A percentile compares a stretch with the other conserved stretches of the same genome.
phyloP scores from a whole-genome alignment of 257 asterid species.

The Hygrophila difformis region DNA sequence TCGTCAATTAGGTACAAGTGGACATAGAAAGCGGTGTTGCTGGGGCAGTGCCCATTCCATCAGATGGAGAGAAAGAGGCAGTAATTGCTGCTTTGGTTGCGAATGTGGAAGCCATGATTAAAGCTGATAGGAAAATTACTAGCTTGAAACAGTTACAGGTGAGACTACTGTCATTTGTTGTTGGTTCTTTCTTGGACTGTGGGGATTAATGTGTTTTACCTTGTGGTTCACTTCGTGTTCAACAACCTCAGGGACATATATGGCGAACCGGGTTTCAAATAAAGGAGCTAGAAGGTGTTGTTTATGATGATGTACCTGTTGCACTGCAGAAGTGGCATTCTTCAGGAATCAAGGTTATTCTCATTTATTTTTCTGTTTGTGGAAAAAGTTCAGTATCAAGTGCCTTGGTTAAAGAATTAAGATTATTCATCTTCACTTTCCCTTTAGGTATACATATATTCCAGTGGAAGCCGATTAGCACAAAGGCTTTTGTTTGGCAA shows the following conservation, averaged over 20 bases:
- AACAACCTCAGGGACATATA: slow-evolving; percentile 76
- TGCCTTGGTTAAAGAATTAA: slow-evolving; percentile 68
- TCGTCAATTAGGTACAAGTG: slow-evolving; percentile 54
- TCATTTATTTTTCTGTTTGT: too few species aligned
- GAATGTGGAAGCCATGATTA: slow-evolving; percentile 86
- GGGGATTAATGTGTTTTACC: neutral
- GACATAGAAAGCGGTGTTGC: slow-evolving; percentile 57
- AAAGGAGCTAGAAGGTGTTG: slow-evolving; percentile 45
- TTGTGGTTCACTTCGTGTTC: too few species aligned
- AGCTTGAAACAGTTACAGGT: slow-evolving; percentile 90
- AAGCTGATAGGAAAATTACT: slow-evolving; percentile 91
- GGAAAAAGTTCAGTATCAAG: too few species aligned
- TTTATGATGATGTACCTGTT: slow-evolving; percentile 74
- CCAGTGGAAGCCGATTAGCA: slow-evolving; percentile 99
- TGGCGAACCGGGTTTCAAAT: slow-evolving; percentile 70
- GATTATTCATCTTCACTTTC: slow-evolving; percentile 24
- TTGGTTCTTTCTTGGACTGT: too few species aligned
- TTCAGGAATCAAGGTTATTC: slow-evolving; percentile 58
- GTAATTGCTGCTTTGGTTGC: slow-evolving; percentile 72
- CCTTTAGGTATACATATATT: slow-evolving; percentile 80
- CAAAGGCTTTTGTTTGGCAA: slow-evolving; percentile 89
- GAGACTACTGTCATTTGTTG: too few species aligned
- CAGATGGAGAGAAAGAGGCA: slow-evolving; percentile 63
- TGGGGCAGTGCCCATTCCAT: slow-evolving; percentile 77
- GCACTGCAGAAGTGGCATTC: slow-evolving; percentile 78